Evolutionary conservation across 208 protist species (phyloP).

Genomic region (Trypanosoma brucei): DNA sequence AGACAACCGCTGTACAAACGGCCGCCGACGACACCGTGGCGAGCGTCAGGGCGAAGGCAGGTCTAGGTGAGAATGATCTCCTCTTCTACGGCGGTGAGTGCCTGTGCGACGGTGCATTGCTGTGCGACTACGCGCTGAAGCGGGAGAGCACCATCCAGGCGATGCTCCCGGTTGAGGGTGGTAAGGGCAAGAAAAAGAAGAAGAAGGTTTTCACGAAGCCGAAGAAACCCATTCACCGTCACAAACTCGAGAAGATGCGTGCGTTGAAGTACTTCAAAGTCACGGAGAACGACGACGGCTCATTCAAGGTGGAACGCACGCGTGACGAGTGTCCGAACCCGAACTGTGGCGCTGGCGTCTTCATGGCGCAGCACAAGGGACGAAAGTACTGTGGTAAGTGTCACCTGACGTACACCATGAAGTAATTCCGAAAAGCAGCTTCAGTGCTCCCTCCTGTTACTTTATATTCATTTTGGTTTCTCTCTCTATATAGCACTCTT

Average conservation of each 20-base stretch:
- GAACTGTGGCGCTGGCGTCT: conserved; percentile 96
- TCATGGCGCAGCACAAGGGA: conserved; percentile 98
- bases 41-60: conserved; percentile 70
- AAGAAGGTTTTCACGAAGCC: conserved; percentile 99
- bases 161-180: conserved; percentile 85
- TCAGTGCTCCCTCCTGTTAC: conserved; percentile 9
- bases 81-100: conserved; percentile 86
- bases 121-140: conserved; percentile 71
- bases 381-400: conserved; percentile 99
- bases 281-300: conserved; percentile 94
- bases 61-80: conserved; percentile 67
- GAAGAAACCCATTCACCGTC: conserved; percentile 98
- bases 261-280: conserved; percentile 99
- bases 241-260: conserved; percentile 99
- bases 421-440: conserved; percentile 32
- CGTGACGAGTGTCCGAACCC: conserved; percentile 94
- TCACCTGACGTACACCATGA: conserved; percentile 91
- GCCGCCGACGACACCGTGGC: conserved; percentile 84
- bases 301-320: conserved; percentile 95
- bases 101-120: conserved; percentile 71
- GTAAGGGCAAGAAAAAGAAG: conserved; percentile 99
- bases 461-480: conserved; percentile 18
- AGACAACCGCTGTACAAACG: conserved; percentile 86
- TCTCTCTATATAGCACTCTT: conserved; percentile 4
- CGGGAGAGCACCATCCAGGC: conserved; percentile 87